Percentiles rank a stretch among this genome's conserved stretches.
These are phyloP conservation scores for Ogataea salicorniae DNA, from an alignment of 805 yeast species.

Conservation along the genomic window DNA sequence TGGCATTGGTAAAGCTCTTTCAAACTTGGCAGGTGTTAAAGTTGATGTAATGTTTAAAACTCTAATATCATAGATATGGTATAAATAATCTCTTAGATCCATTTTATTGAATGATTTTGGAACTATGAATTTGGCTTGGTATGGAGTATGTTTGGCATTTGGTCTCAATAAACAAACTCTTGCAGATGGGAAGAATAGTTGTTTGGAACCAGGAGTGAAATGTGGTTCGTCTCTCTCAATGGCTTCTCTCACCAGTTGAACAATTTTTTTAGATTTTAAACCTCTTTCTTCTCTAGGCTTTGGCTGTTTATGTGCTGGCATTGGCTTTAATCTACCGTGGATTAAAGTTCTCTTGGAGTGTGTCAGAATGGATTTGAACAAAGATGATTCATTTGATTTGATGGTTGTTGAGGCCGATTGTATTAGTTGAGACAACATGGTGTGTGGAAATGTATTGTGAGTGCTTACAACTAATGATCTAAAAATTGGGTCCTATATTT, in stretches of 20 bases:
- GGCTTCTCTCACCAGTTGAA: conserved; percentile 35
- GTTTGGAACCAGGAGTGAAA: conserved; percentile 72
- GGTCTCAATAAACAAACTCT: conserved; percentile 78
- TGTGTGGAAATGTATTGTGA: not conserved
- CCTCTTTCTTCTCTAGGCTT: conserved; percentile 20
- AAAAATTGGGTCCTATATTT: no score
- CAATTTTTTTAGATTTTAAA: conserved; percentile 24
- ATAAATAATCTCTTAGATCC: conserved; percentile 90
- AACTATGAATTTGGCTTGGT: conserved; percentile 92
- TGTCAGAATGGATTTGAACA: conserved; percentile 8
- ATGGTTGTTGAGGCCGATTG: not conserved
- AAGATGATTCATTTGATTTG: not conserved
- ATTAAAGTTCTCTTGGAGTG: conserved; percentile 21
- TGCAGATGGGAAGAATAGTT: conserved; percentile 82
- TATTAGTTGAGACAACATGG: conserved; percentile 1
- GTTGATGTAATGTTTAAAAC: conserved; percentile 88
- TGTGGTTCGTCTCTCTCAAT: conserved; percentile 66
- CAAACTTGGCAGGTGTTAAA: conserved; percentile 65
- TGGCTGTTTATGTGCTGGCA: conserved; percentile 20
- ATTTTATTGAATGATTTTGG: conserved; percentile 91
- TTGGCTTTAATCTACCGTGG: conserved; percentile 27
- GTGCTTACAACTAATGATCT: no score
- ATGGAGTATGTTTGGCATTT: conserved; percentile 94
- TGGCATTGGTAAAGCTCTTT: conserved; percentile 47
- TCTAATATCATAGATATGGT: conserved; percentile 83